Conservation (phyloP, 129 eudicot species). For the Smallanthus sonchifolius region DNA sequence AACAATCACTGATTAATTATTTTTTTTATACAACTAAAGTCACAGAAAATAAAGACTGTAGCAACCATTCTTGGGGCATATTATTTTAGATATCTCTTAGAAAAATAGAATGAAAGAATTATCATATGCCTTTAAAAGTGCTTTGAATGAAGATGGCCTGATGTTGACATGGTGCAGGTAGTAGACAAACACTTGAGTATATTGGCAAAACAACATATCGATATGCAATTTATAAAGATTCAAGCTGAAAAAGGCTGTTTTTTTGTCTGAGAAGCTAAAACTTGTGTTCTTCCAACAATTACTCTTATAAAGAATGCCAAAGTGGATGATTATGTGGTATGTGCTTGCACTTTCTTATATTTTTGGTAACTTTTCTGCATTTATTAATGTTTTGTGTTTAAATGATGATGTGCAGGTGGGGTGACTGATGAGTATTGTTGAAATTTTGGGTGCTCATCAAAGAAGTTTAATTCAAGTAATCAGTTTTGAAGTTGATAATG, state of each 20-base stretch:
- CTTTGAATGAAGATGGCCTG: neutral
- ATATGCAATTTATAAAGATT: slow-evolving; percentile 80
- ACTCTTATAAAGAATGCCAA: slow-evolving; percentile 79
- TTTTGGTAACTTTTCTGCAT: neutral
- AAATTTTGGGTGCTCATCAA: too few relatives aligned
- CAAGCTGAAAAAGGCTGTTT: slow-evolving; percentile 88
- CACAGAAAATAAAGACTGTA: too few relatives aligned
- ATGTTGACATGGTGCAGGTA: slow-evolving; percentile 34
- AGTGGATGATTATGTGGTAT: slow-evolving; percentile 95
- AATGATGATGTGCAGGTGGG: too few relatives aligned
- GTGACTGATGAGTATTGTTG: too few relatives aligned
- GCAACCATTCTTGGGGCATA: too few relatives aligned
- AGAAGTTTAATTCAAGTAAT: too few relatives aligned
- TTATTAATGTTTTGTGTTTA: neutral
- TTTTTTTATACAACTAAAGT: too few relatives aligned
- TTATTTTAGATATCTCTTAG: too few relatives aligned
- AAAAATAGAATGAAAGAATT: too few relatives aligned
- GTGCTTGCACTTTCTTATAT: neutral
- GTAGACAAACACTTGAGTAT: slow-evolving; percentile 71
- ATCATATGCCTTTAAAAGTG: neutral
- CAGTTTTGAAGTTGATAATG: too few relatives aligned
- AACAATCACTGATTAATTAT: too few relatives aligned
- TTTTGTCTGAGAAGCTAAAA: slow-evolving; percentile 78
- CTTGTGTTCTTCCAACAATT: slow-evolving; percentile 24
- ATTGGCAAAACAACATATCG: slow-evolving; percentile 86